Evolutionary conservation across 495 filamentous ascomycete species (phyloP), one percentile per base, ranked within the genome.

Genomic region (Xylona heveae): DNA sequence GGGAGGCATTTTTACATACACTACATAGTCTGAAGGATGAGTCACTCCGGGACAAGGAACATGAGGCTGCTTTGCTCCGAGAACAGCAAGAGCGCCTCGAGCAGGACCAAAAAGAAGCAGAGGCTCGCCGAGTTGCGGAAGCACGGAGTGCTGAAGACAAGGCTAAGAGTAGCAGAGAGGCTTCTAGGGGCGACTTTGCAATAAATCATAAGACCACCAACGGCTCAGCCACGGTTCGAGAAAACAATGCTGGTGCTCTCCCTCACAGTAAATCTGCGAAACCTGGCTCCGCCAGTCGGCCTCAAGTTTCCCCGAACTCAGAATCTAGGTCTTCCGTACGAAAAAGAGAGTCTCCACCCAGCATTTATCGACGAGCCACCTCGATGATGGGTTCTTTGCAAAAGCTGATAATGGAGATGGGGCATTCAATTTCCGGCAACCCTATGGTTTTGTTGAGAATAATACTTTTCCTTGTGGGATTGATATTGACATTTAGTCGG

Each of bases 1-100:
- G 78, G 48, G 88, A 94, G 30, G 70, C 71, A 1, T 90, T 90
- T 48, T 45, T 85, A 2, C 75, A 81, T 41, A 78, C 65, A 16
- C 46, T 73, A 16, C 60, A 70, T 21, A 49, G 48, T 1, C 44
- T 75, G 21, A 62, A 62, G 36, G 63, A 68, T 40, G 74, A 84
- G 48, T 76, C 68, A 42, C 61, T 85, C 25, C 65, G 69, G 28
- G 72, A 79, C n/a, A 72, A 82, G 38, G 52, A 73, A 42, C 55
- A 65, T 7, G 73, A 77, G 27, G 62, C 57, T 14, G 70, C 74
- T 34, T 41, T 67, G 24, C 55, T 65, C 32, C 58, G 59, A 23
- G 61, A 69, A 38, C 67, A 66, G 36, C 69, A 78, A 46, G 75
- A 72, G 40, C 55, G 66, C 40, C 50, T 67, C 28, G 62, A 66